These are phyloP conservation scores for Holtermanniella nyarrowii DNA, from an alignment of 768 basidiomycete genomes.

Conservation along the genomic window DNA sequence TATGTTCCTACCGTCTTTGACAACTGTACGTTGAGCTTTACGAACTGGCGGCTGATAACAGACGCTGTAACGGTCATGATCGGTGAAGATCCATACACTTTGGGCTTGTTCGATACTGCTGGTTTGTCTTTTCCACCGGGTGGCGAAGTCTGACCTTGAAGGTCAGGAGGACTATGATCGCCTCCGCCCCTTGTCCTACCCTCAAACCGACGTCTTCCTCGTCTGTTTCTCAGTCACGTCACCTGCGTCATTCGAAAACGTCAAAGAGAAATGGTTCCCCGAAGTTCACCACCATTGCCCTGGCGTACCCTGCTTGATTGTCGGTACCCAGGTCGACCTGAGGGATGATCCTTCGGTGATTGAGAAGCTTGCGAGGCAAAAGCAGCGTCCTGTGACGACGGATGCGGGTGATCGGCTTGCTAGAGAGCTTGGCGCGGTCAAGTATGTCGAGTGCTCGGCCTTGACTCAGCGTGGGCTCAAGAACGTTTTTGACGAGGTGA, in stretches of 20 bases:
- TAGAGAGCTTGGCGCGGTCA: slow-evolving; percentile 94
- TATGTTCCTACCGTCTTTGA: slow-evolving; percentile 84
- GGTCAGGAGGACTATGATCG: slow-evolving; percentile 98
- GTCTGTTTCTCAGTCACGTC: slow-evolving; percentile 99
- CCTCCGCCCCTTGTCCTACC: slow-evolving; percentile 96
- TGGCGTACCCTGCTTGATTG: slow-evolving; percentile 96
- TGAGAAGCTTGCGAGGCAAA: slow-evolving; percentile 92
- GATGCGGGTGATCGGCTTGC: slow-evolving; percentile 91
- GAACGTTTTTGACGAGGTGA: slow-evolving; percentile 99
- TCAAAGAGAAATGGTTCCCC: slow-evolving; percentile 99
- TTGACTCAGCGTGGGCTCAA: slow-evolving; percentile 98
- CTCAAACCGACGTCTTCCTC: slow-evolving; percentile 98
- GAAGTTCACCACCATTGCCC: slow-evolving; percentile 99
- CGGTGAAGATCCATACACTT: slow-evolving; percentile 96
- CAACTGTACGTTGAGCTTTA: slow-evolving; percentile 29
- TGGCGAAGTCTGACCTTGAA: slow-evolving; percentile 1
- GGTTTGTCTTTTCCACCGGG: slow-evolving; percentile 50
- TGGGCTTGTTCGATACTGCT: slow-evolving; percentile 97
- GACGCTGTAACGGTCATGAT: slow-evolving; percentile 99
- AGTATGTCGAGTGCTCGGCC: slow-evolving; percentile 98
- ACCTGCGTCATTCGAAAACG: slow-evolving; percentile 98
- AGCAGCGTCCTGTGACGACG: slow-evolving; percentile 78
- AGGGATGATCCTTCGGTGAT: slow-evolving; percentile 84
- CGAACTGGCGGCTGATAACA: slow-evolving; percentile 3
- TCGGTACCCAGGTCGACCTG: slow-evolving; percentile 96